Conservation (phyloP, 495 filamentous ascomycete species). For the Niebla homalea region DNA sequence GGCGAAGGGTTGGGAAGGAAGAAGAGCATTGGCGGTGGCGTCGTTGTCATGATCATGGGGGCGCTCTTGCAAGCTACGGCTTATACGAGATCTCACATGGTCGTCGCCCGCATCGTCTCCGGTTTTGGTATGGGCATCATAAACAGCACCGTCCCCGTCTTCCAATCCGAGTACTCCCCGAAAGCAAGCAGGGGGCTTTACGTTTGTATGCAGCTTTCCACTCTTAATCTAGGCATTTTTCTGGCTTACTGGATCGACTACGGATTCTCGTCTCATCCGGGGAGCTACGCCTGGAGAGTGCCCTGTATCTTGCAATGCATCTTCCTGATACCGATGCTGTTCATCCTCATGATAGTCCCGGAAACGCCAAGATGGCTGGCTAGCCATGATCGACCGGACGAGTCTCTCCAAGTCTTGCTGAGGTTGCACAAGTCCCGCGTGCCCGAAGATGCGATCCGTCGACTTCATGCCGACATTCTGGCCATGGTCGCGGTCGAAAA, state of each 20-base stretch:
- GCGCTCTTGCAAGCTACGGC: constrained; percentile 29
- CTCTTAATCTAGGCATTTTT: constrained; percentile 26
- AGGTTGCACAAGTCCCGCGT: constrained; percentile 18
- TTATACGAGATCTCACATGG: constrained; percentile 16
- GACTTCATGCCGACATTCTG: constrained; percentile 17
- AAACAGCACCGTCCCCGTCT: constrained; percentile 26
- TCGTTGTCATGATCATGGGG: constrained; percentile 29
- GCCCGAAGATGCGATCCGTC: constrained; percentile 12
- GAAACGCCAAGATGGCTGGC: constrained; percentile 35
- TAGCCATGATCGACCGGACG: constrained; percentile 24
- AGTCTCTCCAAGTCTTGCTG: constrained; percentile 26
- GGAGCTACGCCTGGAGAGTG: constrained; percentile 26
- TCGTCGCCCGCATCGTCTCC: constrained; percentile 19
- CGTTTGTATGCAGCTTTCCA: constrained; percentile 27
- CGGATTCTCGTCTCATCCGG: constrained; percentile 26
- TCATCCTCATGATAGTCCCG: constrained; percentile 22
- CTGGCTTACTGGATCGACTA: constrained; percentile 38
- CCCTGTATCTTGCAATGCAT: constrained; percentile 27
- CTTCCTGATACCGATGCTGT: constrained; percentile 24
- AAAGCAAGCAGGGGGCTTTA: constrained; percentile 20
- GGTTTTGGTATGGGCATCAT: constrained; percentile 24
- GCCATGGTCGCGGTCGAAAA: constrained; percentile 14
- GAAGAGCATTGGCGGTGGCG: constrained; percentile 29
- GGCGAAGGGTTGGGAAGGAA: constrained; percentile 34
- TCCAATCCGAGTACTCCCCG: constrained; percentile 29